Base-by-base conservation (phyloP, 371 early-diverging fungal genomes). In the Apophysomyces variabilis region DNA sequence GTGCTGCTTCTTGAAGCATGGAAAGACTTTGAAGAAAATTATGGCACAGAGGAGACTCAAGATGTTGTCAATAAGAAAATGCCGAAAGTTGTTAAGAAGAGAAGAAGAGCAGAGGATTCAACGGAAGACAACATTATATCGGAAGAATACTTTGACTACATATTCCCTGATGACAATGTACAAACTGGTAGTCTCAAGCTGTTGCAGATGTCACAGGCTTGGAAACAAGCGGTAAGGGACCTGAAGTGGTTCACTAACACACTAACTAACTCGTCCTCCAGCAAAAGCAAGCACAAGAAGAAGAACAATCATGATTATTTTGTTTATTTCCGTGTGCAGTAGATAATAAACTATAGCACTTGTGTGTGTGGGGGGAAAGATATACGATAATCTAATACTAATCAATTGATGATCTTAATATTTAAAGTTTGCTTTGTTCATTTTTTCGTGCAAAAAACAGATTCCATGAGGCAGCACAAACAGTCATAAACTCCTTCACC, bases 81-180 rank as follows among this genome's bases (percentile, higher is more conserved):
- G 89, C 99, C 99, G 43, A 89, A 89, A 69, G 87, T 92, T 38
- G 96, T 97, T 74, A 96, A 96, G 78, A 93, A 91, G 78, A 88
- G 95, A 72, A 82, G 87, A 74, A 68, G 85, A 77, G 82, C 84
- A 14, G 79, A 77, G 4, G 87, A 87, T 36, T 87, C 87, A 32
- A 78, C 75, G 21, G 84, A 79, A n/a, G 88, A 82, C 13, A 88
- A 87, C 54, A 79, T 86, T 37, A 80, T 89, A 37, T 89, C 91
- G 91, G 99, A 98, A 74, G 99, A 98, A 84, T 98, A 96, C 90
- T 93, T 90, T 81, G 98, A 98, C 64, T 98, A 97, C 82, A 90
- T 97, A 65, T 98, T 96, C 85, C 98, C 98, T 16, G 99, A 97
- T 68, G 98, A 98, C 58, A 70, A 80, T 68, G 86, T 83, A 7